Base-by-base conservation (phyloP, 2,329 filamentous ascomycete genomes). In the Pleurostoma richardsiae region DNA sequence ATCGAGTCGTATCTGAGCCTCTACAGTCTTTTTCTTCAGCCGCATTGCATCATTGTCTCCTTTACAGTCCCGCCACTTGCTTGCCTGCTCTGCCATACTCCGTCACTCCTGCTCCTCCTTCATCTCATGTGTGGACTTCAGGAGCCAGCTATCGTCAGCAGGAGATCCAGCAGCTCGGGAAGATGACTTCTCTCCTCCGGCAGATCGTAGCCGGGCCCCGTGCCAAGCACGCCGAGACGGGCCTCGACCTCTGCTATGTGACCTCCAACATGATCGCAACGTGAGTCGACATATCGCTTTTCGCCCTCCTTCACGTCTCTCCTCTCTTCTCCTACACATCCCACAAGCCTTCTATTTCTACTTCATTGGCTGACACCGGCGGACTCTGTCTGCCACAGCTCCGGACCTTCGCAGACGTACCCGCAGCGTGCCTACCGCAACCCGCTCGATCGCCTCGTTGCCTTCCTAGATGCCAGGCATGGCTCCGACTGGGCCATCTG, bases 201-300 rank as follows among this genome's bases (percentile, higher is more conserved):
- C 89, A 95, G 64, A 88, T 97, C 53, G 90, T 97, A 52, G 90
- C 94, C 40, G 86, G 91, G 7, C 92, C 94, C 10, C 83, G 94
- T 54, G 76, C 85, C 49, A 82, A 85, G 57, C 91, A 97, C 63
- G 79, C 87, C 30, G 92, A 96, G 71, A 86, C 92, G 6, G 87
- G 88, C 5, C 77, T 99, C 29, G 94, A 99, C 64, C 79, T 99
- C 40, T 97, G 92, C 74, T 99, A 99, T 67, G 91, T 97, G 33
- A 95, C 90, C 0, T 83, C 91, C 59, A 82, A 87, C 59, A 88
- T 85, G 52, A 79, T 83, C 48, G 81, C 74, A 11, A 83, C 79
- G 74, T 82, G 63, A 48, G 74, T 60, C 33, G 6, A 7, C 10
- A 28, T 19, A 2, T 19, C 19, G 19, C 19, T 19, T 19, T 31